Base-by-base conservation (phyloP, 345 rosid species). In the Brassica carinata region DNA sequence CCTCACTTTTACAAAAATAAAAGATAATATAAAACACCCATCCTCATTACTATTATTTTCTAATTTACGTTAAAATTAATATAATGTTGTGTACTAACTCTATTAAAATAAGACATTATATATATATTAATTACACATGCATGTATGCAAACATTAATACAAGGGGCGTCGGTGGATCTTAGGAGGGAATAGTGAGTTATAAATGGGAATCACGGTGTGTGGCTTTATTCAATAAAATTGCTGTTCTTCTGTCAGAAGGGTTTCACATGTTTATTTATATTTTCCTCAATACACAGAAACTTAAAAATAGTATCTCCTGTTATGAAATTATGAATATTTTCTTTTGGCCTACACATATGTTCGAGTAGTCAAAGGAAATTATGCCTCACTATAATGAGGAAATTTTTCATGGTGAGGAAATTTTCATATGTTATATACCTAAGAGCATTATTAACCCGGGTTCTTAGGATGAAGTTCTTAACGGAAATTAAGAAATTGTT, bases 111-210 rank as follows among this genome's bases (percentile, higher is more conserved):
- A 40, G 15, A 19, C 57, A 40, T 67, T 4, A 0, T 40, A 23
- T 29, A 67, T 29, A 67, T 19, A 67, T 5, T 38, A 67, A 8
- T 8, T n/a, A 55, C 4, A 72, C 19, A 17, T 18, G 7, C 7
- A 26, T 64, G 27, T 66, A 78, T 63, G 14, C 65, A 64, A 62
- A 33, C 27, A 71, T 61, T 51, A 71, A 48, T 72, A 78, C 19
- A 55, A 66, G 40, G 40, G 18, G 69, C 48, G 82, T 79, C 82
- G 82, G 77, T 79, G 77, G 82, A 79, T 79, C 82, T 72, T 64
- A 72, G 29, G 72, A 51, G 71, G 40, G 27, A 71, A 19, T 26
- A 68, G 48, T 64, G 40, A 62, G 45, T 6, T 31, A 48, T 78
- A 65, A 72, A 79, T 79, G 31, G 72, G 77, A 72, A 57, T 79